Evolutionary conservation across 2,329 filamentous ascomycete genomes (phyloP), one percentile per base, ranked within the genome.

Genomic region (Neofusicoccum parvum): DNA sequence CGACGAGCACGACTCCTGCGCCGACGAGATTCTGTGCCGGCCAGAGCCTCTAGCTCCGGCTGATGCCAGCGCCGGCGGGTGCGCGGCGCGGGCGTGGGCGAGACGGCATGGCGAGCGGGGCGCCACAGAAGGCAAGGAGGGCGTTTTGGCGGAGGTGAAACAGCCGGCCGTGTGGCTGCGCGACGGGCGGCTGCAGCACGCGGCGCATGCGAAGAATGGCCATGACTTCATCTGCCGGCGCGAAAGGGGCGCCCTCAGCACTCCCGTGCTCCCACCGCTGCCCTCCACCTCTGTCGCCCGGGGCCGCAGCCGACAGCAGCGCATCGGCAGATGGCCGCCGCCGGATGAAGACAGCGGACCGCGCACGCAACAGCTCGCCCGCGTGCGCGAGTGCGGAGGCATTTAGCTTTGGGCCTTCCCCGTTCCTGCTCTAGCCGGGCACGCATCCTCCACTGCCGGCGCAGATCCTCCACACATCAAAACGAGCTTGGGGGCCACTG

Each of bases 401-500:
- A 49, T 32, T 49, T 23, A 15, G 12, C 17, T 49, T 20, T 49
- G 46, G 12, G 46, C 20, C 46, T 32, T 49, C 32, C 20, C 46
- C 27, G 51, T 36, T 51, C 32, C 27, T n/a, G 27, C 32, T 11
- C 32, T 53, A 53, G 50, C 32, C 34, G 15, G 51, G n/a, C 43
- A 10, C 43, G 43, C 43, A 15, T 46, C 15, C 9, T 17, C 43
- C 43, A 32, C 27, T 32, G 27, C 27, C 27, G 27, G 36, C 36
- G 50, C 51, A 54, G 51, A 54, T 54, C 51, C 51, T 54, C 51
- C 51, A 54, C 51, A 54, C 9, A 15, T 15, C 32, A 15, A 32
- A n/a, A 6, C 14, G 51, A 54, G 51, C 51, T 54, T 34, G 51
- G 51, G 51, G 51, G 32, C 51, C 36, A 14, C 34, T 15, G n/a